Evolutionary conservation across 2,329 filamentous ascomycete genomes (phyloP).

Genomic region (Fusarium sp.): DNA sequence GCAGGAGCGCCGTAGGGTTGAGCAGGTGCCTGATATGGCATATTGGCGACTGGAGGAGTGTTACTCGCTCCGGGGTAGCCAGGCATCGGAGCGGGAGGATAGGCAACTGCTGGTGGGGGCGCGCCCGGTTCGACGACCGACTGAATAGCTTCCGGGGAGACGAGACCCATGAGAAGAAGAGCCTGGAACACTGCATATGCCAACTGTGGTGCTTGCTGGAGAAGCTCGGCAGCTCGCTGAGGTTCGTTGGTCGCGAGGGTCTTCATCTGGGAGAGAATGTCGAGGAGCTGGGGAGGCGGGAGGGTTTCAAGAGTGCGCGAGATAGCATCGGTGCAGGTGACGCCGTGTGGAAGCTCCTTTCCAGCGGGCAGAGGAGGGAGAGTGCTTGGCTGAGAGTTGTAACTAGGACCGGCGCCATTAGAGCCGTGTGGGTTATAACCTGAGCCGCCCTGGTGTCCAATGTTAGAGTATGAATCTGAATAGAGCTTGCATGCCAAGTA

Average conservation of each 20-base stretch:
- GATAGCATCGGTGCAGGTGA: constrained; percentile 90
- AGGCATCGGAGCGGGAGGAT: constrained; percentile 51
- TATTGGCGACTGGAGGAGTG: constrained; percentile 61
- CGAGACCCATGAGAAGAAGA: constrained; percentile 90
- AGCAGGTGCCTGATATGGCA: constrained; percentile 60
- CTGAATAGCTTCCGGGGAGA: constrained; percentile 85
- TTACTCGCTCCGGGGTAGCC: constrained; percentile 56
- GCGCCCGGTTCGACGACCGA: constrained; percentile 78
- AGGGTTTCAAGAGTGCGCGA: constrained; percentile 90
- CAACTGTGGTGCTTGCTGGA: constrained; percentile 90
- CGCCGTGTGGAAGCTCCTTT: constrained; percentile 83
- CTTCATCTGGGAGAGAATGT: constrained; percentile 96
- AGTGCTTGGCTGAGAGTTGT: constrained; percentile 57
- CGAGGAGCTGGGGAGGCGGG: constrained; percentile 88
- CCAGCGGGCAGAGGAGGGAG: constrained; percentile 88
- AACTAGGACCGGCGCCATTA: constrained; percentile 50
- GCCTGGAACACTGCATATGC: constrained; percentile 96
- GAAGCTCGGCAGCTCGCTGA: constrained; percentile 83
- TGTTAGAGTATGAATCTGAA: not conserved
- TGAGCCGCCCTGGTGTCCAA: constrained; percentile 28
- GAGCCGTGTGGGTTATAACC: constrained; percentile 44
- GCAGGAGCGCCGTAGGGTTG: constrained; percentile 52
- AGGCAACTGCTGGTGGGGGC: constrained; percentile 53
- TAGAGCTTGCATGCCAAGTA: not conserved
- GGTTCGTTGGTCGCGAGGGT: constrained; percentile 85